Base-by-base conservation (phyloP, 495 filamentous ascomycete genomes). In the Darksidea phi region DNA sequence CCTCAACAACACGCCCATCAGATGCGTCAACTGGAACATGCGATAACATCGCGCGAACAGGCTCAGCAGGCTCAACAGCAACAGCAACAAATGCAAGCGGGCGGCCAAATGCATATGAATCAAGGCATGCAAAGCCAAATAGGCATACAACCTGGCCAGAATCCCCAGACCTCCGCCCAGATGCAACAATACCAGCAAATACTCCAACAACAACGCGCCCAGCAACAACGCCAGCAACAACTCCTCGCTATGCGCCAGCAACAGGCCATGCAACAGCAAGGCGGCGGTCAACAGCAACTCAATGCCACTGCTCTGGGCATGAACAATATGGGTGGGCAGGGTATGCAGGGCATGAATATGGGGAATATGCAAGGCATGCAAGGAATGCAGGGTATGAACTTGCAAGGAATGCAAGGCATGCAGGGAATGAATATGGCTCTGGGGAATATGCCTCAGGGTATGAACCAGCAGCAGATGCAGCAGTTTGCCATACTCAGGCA, bases 191-290 rank as follows among this genome's bases (percentile, higher is more conserved):
- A 64, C 23, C 56, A 51, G 49, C 48, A 58, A 18, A 26, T 26
- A 7, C 32, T 66, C 8, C 50, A 56, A 15, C 54, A 57, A 11
- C 48, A 57, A 17, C 61, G 54, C 26, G 36, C 43, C 15, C 34
- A 57, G 13, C 62, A 65, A 54, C 63, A 66, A 20, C 62, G 58
- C 34, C 48, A 54, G 34, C 55, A 63, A 38, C 60, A 57, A 25
- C 55, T 58, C 17, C 6, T 54, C 24, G 41, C 52, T 1, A 48
- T 58, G 48, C 63, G 49, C 11, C 56, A 59, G 24, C 46, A 41
- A 28, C 26, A 38, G 34, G 47, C 32, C n/a, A 46, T 26, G 47
- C 45, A 53, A 28, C 61, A 65, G 48, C 55, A 61, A 18, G 26
- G 23, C 11, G 26, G 24, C 21, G 23, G 41, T 1, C 36, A 47